A percentile compares a stretch with the other conserved stretches of the same genome.
Evolutionary conservation across 768 basidiomycete genomes (phyloP).

Genomic region (Kwoniella bestiolae): DNA sequence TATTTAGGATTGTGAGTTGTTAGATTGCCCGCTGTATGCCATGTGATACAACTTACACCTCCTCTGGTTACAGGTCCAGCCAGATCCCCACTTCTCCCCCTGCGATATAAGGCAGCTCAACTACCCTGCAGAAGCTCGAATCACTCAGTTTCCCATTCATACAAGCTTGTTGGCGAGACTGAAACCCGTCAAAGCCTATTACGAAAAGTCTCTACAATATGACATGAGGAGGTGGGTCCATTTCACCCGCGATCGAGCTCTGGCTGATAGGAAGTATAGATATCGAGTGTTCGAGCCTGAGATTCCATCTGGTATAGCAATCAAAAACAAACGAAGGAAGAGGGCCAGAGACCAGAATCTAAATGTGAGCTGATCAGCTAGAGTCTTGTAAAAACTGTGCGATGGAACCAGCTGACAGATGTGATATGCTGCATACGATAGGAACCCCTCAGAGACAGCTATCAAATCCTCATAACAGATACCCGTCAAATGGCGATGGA

Average conservation of each 20-base stretch:
- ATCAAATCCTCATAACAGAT: conserved; percentile 38
- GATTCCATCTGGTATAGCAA: conserved; percentile 51
- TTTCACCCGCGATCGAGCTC: not conserved
- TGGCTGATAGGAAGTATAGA: conserved; percentile 14
- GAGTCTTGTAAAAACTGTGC: conserved; percentile 3
- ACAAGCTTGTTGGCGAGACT: conserved; percentile 33
- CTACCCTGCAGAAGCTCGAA: conserved; percentile 41
- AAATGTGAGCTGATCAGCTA: conserved; percentile 35
- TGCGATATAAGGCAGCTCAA: conserved; percentile 33
- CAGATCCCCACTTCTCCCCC: conserved; percentile 50
- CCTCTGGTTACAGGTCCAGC: conserved; percentile 47
- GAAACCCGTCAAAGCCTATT: conserved; percentile 48
- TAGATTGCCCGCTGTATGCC: too few relatives aligned
- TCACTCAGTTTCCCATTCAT: conserved; percentile 33
- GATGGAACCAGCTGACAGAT: not conserved
- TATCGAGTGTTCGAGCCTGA: conserved; percentile 54
- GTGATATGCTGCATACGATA: not conserved
- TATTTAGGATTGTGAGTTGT: conserved; percentile 47
- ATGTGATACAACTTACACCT: not conserved
- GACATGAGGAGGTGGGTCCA: conserved; percentile 49
- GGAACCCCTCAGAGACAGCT: conserved; percentile 49
- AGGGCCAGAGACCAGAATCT: conserved; percentile 52
- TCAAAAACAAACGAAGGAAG: conserved; percentile 48
- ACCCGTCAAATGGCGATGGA: conserved; percentile 35
- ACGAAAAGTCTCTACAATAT: conserved; percentile 43